Evolutionary conservation across 2,329 filamentous ascomycete genomes (phyloP), one percentile per base, ranked within the genome.

Genomic region (Decorospora gaudefroyi): DNA sequence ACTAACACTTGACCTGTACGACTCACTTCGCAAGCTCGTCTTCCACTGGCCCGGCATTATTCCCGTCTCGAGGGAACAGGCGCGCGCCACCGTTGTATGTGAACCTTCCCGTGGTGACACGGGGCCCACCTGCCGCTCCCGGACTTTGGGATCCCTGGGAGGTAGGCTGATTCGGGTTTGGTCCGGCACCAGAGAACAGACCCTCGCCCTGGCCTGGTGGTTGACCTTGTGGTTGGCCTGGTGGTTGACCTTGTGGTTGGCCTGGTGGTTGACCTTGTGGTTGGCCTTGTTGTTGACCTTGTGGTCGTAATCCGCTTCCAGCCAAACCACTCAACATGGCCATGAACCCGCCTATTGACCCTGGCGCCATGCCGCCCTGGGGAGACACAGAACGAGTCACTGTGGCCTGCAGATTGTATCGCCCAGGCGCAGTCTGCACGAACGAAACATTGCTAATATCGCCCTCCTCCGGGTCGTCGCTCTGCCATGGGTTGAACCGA

Each of bases 11-110:
- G 6, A 55, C 73, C 79, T 75, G 75, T 74, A 52, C 71, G 60
- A 40, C 59, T 48, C 43, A 62, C 59, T 59, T 59, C 17, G 59
- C 52, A 39, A 82, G 53, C 44, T 75, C 76, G 41, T 74, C 72
- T 41, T 72, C 69, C n/a, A 68, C 60, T 41, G 67, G 72, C 11
- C 78, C 79, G 26, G 78, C 72, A 18, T 68, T 68, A 55, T 80
- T 73, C 17, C 76, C 71, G 59, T 82, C 74, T 51, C 78, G 75
- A 22, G 80, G 79, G 38, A 66, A 68, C 29, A 81, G 59, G 34
- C 73, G 72, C 4, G 64, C 62, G 15, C 59, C 61, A 16, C 62
- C 53, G 11, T 60, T 55, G 31, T 71, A 70, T 13, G 58, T 62
- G 29, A 69, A 70, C 12, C 65, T 49, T 26, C 53, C 46, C 4